phyloP scores from a whole-genome alignment of 768 basidiomycete genomes.

The Podaxis pistillaris region DNA sequence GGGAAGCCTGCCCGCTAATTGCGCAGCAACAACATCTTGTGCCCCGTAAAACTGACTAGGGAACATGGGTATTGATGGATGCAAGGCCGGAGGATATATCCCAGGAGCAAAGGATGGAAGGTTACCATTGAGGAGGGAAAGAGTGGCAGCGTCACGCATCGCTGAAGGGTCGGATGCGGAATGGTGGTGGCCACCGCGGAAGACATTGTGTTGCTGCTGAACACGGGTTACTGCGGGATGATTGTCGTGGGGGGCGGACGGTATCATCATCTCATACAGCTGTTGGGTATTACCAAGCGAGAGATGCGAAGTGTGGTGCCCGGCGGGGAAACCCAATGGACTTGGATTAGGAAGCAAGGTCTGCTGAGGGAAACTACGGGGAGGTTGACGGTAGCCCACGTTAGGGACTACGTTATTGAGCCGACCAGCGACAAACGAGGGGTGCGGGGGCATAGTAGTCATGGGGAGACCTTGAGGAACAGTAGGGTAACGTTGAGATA shows the following conservation, averaged over 20 bases:
- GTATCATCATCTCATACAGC: constrained; percentile 78
- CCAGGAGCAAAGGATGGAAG: constrained; percentile 57
- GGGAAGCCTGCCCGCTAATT: constrained; percentile 64
- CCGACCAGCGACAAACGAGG: constrained; percentile 52
- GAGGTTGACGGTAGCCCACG: constrained; percentile 60
- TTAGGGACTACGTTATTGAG: constrained; percentile 45
- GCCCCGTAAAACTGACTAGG: constrained; percentile 67
- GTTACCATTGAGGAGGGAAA: constrained; percentile 58
- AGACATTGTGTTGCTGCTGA: constrained; percentile 76
- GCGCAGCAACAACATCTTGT: constrained; percentile 54
- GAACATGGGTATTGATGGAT: constrained; percentile 58
- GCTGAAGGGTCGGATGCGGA: constrained; percentile 81
- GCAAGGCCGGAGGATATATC: constrained; percentile 54
- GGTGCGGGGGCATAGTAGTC: constrained; percentile 28
- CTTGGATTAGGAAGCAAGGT: constrained; percentile 51
- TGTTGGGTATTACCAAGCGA: constrained; percentile 75
- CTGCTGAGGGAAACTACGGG: constrained; percentile 59
- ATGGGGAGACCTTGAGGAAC: constrained; percentile 21
- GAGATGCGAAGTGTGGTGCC: constrained; percentile 61
- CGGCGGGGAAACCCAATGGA: constrained; percentile 49
- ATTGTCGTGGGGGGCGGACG: constrained; percentile 49
- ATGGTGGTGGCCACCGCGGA: constrained; percentile 76
- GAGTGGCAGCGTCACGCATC: constrained; percentile 66
- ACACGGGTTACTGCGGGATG: constrained; percentile 71
- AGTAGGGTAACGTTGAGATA: constrained; percentile 37